Evolutionary conservation across 768 basidiomycete species (phyloP).

Genomic region (Termitomyces sp.): DNA sequence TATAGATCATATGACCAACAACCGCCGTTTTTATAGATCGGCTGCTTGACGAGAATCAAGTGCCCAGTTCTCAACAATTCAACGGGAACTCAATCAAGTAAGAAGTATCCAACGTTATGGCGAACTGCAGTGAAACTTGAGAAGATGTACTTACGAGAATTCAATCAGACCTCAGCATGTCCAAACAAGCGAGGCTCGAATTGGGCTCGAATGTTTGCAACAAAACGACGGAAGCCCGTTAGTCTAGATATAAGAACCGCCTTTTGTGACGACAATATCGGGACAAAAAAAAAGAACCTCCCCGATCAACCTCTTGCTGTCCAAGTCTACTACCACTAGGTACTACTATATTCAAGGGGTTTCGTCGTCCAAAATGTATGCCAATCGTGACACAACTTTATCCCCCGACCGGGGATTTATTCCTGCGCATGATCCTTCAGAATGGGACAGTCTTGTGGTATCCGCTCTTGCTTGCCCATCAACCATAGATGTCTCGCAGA

Average conservation of each 20-base stretch:
- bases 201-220: background rate
- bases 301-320: too few species aligned
- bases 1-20: too few species aligned
- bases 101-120: background rate
- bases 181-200: too few species aligned
- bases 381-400: too few species aligned
- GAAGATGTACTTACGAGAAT: background rate
- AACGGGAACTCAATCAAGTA: background rate
- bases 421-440: background rate
- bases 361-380: too few species aligned
- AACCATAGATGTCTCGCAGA: background rate
- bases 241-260: background rate
- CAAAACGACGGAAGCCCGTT: background rate
- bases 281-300: too few species aligned
- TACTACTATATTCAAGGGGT: too few species aligned
- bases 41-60: background rate
- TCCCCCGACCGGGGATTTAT: background rate
- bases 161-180: too few species aligned
- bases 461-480: background rate
- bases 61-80: background rate
- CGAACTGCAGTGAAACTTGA: background rate
- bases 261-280: background rate
- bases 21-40: background rate
- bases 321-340: background rate
- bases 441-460: background rate